These are phyloP conservation scores for Colletotrichum lupini DNA, from an alignment of 2,329 filamentous ascomycete genomes.

Conservation along the genomic window DNA sequence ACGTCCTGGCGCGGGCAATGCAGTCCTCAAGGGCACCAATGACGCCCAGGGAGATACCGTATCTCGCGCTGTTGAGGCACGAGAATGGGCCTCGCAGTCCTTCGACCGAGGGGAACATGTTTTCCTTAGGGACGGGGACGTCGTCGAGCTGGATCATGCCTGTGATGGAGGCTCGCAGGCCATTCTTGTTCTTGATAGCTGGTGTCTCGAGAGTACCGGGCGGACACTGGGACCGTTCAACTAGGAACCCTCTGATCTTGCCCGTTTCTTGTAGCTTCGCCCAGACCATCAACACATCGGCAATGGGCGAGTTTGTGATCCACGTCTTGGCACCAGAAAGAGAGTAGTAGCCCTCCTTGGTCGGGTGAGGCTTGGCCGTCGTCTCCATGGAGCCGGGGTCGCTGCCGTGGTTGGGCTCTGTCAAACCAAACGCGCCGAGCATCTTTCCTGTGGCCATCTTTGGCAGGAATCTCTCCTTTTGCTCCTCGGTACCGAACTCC, in stretches of 20 bases:
- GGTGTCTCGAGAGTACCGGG: constrained; percentile 92
- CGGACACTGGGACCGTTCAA: constrained; percentile 87
- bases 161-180: constrained; percentile 90
- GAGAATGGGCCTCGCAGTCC: constrained; percentile 90
- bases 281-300: constrained; percentile 89
- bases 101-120: constrained; percentile 94
- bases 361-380: constrained; percentile 83
- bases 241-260: constrained; percentile 92
- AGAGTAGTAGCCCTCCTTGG: constrained; percentile 83
- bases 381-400: constrained; percentile 94
- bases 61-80: constrained; percentile 92
- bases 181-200: constrained; percentile 93
- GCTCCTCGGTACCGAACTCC: constrained; percentile 86
- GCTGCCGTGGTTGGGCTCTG: constrained; percentile 92
- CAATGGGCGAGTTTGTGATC: constrained; percentile 95
- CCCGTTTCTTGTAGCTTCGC: constrained; percentile 91
- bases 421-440: constrained; percentile 88
- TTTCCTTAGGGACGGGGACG: constrained; percentile 86
- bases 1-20: constrained; percentile 81
- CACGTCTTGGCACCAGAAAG: constrained; percentile 90
- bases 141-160: constrained; percentile 98
- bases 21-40: constrained; percentile 96
- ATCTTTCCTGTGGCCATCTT: constrained; percentile 84
- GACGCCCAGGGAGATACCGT: constrained; percentile 93
- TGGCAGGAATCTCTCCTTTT: constrained; percentile 86